Evolutionary conservation across 2,329 filamentous ascomycete genomes (phyloP), one percentile per base, ranked within the genome.

Genomic region (Sporothrix curviconia): DNA sequence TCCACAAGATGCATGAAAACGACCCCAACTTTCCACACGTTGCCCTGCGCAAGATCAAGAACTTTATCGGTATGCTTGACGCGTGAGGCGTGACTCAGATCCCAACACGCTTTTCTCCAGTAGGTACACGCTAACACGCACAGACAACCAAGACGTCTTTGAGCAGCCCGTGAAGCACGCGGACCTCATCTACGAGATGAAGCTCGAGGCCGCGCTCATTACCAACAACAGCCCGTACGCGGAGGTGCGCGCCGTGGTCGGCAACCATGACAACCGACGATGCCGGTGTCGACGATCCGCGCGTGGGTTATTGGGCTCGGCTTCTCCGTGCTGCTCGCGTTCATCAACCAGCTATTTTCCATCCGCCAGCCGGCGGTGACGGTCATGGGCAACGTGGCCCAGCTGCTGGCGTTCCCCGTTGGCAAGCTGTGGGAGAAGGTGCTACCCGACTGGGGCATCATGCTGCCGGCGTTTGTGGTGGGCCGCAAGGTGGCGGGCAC

Each of bases 211-310:
- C 1, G 78, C 78, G 3, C 70, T 81, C 57, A 78, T 81, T 60
- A 78, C 74, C 49, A 78, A 78, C 63, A 78, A 81, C 65, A 81
- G 78, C 46, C 80, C 80, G 3, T 83, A 82, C 62, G 75, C 80
- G 56, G 79, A 82, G 65, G 78, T 81, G 19, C 77, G 79, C 49
- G 76, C 79, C 37, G 79, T 81, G 3, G 79, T 82, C 19, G 76
- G 78, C 65, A 82, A 83, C 65, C 78, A 79, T 55, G 81, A 83
- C 64, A 74, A 80, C 55, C 74, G 2, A 67, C 62, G 3, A 69
- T 72, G 4, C 79, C 78, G 3, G 77, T 73, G 55, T 81, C 79
- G 15, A 84, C 81, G 1, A 73, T 83, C 50, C 77, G 80, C 9
- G 76, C 76, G 55, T 82, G 79, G 79, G 64, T 68, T n/a, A 79